Percentiles rank a stretch among this genome's conserved stretches.
Conservation (phyloP, 768 basidiomycete genomes). For the Pisolithus sp. region DNA sequence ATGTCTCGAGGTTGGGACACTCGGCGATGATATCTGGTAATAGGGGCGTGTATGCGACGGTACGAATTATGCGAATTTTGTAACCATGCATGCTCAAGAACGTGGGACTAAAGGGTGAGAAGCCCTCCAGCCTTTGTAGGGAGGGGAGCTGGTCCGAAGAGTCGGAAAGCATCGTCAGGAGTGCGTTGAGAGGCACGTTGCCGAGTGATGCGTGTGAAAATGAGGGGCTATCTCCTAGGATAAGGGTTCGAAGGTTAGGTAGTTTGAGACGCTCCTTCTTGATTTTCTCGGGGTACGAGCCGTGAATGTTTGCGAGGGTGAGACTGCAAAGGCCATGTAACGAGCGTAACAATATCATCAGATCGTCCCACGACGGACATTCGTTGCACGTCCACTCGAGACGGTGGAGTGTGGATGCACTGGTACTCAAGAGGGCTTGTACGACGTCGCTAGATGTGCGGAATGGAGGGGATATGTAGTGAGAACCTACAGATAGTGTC, state of each 20-base stretch:
- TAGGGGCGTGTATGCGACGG: conserved; percentile 29
- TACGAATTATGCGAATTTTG: conserved; percentile 37
- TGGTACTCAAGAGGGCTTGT: conserved; percentile 26
- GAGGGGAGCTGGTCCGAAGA: conserved; percentile 32
- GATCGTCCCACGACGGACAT: conserved; percentile 34
- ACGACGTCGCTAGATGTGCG: conserved; percentile 30
- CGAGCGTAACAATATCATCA: conserved; percentile 30
- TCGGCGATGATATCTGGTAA: conserved; percentile 31
- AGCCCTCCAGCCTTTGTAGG: conserved; percentile 37
- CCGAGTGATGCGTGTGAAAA: conserved; percentile 29
- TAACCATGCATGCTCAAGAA: conserved; percentile 37
- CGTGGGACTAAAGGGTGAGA: conserved; percentile 34
- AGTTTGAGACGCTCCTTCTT: conserved; percentile 23
- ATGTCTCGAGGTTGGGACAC: conserved; percentile 37
- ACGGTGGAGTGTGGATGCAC: conserved; percentile 32
- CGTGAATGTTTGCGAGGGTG: conserved; percentile 35
- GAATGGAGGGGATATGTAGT: conserved; percentile 14
- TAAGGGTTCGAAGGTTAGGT: conserved; percentile 35
- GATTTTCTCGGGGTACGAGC: conserved; percentile 20
- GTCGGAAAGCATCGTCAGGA: conserved; percentile 32
- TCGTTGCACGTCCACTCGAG: conserved; percentile 43
- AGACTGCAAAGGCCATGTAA: conserved; percentile 34
- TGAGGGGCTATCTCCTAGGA: conserved; percentile 30
- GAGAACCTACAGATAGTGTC: conserved; percentile 15
- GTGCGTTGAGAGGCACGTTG: conserved; percentile 34